Base-by-base conservation (phyloP, 345 rosid genomes). In the sweet orange (Citrus sinensis) region DNA sequence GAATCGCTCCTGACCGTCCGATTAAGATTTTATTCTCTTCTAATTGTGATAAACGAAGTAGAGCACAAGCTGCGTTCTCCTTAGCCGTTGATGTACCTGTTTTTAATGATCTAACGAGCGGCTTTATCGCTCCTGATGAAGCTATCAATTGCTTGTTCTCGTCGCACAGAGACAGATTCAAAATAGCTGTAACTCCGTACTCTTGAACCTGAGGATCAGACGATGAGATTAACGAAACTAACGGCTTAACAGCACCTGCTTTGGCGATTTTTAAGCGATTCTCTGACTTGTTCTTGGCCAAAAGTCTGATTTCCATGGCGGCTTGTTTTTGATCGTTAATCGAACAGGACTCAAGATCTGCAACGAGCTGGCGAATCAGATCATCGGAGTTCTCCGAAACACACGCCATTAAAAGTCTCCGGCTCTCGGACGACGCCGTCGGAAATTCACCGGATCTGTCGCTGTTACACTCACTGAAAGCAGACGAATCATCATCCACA, bases 1-100 rank as follows among this genome's bases (percentile, higher is more conserved):
- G 94, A 80, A 96, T 94, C 46, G 99, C 97, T 76, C 98, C 97
- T 0, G 99, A 91, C 83, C 99, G 88, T 55, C 99, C 99, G 81
- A 96, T 92, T 22, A 90, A 88, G 64, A 84, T 73, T 76, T 96
- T 96, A 90, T 89, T 92, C 42, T 89, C 94, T 39, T 94, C 97
- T 6, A 89, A n/a, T 81, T 96, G 98, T 1, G 99, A 96, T 7
- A 96, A 85, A 2, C 97, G 93, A 63, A 96, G 90, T 16, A 96
- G 84, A 77, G 99, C 97, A 73, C 99, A 94, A 0, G 99, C 95
- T 1, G 98, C 92, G 92, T 96, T 96, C 82, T 94, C 99, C 77
- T 85, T 91, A 6, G 97, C 87, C 66, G 97, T 88, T 16, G 98
- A 22, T 6, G 92, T 92, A 25, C 99, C 98, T 29, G 86, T 82